Base-by-base conservation (phyloP, 768 basidiomycete genomes). In the Pulveroboletus sp. region DNA sequence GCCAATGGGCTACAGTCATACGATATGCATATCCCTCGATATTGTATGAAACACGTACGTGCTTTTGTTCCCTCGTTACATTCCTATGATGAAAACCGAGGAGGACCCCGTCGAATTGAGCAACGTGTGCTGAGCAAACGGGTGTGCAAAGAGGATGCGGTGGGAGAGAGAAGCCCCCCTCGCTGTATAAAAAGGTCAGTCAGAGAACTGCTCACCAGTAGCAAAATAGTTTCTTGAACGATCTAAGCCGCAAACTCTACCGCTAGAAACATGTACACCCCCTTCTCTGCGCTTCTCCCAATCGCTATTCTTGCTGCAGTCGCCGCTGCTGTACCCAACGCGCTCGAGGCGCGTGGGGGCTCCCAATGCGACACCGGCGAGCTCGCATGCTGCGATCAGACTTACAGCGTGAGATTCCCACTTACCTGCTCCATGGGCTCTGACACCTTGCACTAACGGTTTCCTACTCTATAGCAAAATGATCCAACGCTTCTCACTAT, bases 361-460 rank as follows among this genome's bases (percentile, higher is more conserved):
- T 15, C 39, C 5, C 12, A 46, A 8, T 58, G 57, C 21, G 18
- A 39, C 32, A 58, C 56, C 4, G 57, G 57, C 2, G 8, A 44
- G 3, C 12, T 39, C 1, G 33, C 42, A 10, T 58, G 57, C 40
- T 58, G 57, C 30, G 10, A 9, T 18, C 39, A 15, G 3, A 37
- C 39, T 14, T 9, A 15, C 15, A 0, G 3, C 5, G 52, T 56
- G 3, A 41, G 47, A 10, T 21, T n/a, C 14, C 33, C 15, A n/a
- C 15, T 24, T 24, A 6, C 2, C 8, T 17, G 0, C 6, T 15
- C 3, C 11, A 5, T 11, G 12, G n/a, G 2, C 4, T 14, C n/a
- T 12, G 5, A 1, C 24, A 5, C 18, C 12, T 14, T 9, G 5
- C 21, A 6, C 28, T 50, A 5, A 56, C 24, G 26, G 30, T 24